Evolutionary conservation across 2,329 filamentous ascomycete species (phyloP), one percentile per base, ranked within the genome.

Genomic region (Graphiopsis chlorocephala): DNA sequence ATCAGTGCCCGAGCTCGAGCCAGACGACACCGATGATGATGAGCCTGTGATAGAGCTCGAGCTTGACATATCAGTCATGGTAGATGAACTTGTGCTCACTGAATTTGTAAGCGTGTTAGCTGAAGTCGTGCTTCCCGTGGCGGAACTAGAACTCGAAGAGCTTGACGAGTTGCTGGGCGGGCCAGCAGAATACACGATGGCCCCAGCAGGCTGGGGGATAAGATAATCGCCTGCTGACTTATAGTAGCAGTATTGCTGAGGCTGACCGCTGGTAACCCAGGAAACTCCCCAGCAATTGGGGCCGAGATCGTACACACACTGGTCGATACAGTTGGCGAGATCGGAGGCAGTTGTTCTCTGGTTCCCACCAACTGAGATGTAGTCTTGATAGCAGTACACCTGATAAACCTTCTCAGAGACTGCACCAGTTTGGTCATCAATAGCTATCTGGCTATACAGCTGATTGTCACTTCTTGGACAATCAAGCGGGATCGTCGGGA

Each of bases 241-340:
- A 26, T 59, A 53, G 62, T 64, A 64, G 38, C 62, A 64, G 45
- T 59, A 59, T n/a, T 64, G 62, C 23, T 50, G 14, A 25, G 42
- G 42, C 29, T 64, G 62, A 8, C 62, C 53, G 6, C 20, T 26
- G 10, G 28, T 7, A 3, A 64, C 29, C 53, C 53, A 64, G 14
- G 62, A 64, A 4, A 64, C 62, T 12, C 62, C 56, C 42, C 28
- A 52, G 28, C 62, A 64, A 7, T 50, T 31, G 10, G 47, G 20
- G 12, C 53, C 61, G 11, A 59, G 25, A n/a, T 59, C 53, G 20
- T 52, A 64, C 3, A 59, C 55, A 31, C 62, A 64, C 28, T 59
- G 53, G 6, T 64, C 53, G 23, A 64, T 33, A 31, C 62, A 64
- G 29, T 59, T 52, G 3, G 53, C 62, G 14, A 64, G 56, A 8